These are phyloP conservation scores for Pachyrhizus erosus DNA, from an alignment of 306 rosid genomes.

Conservation along the genomic window DNA sequence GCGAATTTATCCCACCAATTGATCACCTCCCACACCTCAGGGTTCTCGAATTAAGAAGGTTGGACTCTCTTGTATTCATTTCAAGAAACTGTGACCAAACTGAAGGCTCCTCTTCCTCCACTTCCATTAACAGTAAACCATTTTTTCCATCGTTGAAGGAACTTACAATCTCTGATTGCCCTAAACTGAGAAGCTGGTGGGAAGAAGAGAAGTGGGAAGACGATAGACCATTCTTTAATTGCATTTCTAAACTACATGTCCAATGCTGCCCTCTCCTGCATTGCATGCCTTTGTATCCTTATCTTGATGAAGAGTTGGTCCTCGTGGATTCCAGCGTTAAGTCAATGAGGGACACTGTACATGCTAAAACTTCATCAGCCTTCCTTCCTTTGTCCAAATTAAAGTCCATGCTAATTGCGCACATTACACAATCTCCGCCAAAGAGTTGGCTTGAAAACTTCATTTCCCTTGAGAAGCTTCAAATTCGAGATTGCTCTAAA, in stretches of 20 bases:
- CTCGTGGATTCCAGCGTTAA: not conserved
- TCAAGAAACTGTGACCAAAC: not conserved
- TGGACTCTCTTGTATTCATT: constrained; percentile 15
- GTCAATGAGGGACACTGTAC: not conserved
- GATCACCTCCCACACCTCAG: constrained; percentile 21
- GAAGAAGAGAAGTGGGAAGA: not conserved
- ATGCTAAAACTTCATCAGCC: too few species aligned
- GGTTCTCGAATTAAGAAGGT: not conserved
- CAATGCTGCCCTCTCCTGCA: constrained; percentile 12
- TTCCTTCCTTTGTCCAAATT: too few species aligned
- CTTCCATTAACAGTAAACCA: too few species aligned
- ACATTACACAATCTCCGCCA: not conserved
- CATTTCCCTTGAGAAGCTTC: constrained; percentile 1
- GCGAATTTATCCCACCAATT: not conserved
- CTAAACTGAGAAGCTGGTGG: constrained; percentile 38
- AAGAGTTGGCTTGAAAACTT: not conserved
- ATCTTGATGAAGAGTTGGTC: not conserved
- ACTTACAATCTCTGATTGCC: constrained; percentile 18
- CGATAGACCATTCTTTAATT: not conserved
- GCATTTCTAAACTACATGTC: constrained; percentile 2
- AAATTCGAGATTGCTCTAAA: not conserved
- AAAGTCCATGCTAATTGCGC: not conserved
- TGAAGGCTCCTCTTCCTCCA: not conserved
- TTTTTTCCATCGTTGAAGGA: not conserved
- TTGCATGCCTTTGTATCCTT: constrained; percentile 35